Evolutionary conservation across 139 green algal species (phyloP), one percentile per base, ranked within the genome.

Genomic region (Chlorella vulgaris): DNA sequence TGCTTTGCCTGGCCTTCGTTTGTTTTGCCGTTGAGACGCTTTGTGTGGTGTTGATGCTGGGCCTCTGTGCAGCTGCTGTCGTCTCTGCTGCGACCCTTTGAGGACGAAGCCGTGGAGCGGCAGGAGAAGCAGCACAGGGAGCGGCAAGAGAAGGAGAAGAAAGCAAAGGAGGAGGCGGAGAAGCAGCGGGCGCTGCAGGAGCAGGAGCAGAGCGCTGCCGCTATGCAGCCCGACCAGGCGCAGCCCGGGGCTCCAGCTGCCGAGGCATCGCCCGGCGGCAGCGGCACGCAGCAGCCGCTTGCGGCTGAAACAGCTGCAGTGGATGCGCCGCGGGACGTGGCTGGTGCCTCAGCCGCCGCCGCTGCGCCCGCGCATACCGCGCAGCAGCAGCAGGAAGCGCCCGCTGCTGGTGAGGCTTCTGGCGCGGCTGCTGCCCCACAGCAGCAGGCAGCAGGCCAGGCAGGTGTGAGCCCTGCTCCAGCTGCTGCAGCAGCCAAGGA

Each of bases 21-120:
- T 68, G 13, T 68, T 38, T 38, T 38, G 28, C 6, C 2, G 6
- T 8, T 35, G 2, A 33, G 35, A 8, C 19, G n/a, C n/a, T n/a
- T n/a, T n/a, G n/a, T n/a, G n/a, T n/a, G n/a, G n/a, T n/a, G n/a
- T n/a, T n/a, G n/a, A n/a, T n/a, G n/a, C n/a, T n/a, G n/a, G n/a
- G n/a, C n/a, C n/a, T n/a, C n/a, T n/a, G n/a, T 28, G 75, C 75
- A 81, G 65, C 77, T 82, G 31, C 77, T 82, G 2, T 76, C 77
- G 8, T 51, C 63, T 22, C 77, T 82, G 63, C 77, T 82, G 63
- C 77, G 77, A 10, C 77, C 77, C 13, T 82, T 82, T 42, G 65
- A 82, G 65, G 77, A 82, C 10, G 65, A 67, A 13, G 43, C 47
- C 61, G 62, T 74, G 35, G 76, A 74, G 60, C 40, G 76, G 39